phyloP scores from a whole-genome alignment of 148 eudicot genomes.

The Camellia sinensis region DNA sequence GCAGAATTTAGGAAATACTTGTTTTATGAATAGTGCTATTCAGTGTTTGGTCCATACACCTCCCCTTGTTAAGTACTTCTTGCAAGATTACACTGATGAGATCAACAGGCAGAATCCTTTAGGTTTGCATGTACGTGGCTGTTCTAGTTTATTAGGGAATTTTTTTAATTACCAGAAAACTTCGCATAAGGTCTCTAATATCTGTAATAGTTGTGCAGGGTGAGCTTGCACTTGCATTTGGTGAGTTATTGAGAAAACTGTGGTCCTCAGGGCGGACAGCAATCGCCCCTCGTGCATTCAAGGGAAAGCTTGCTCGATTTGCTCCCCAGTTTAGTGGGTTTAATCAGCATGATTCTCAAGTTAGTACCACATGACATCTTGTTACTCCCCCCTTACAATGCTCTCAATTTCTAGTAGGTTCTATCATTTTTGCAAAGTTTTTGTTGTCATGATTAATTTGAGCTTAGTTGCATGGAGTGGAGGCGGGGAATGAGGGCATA shows the following conservation, averaged over 20 bases:
- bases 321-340: constrained; percentile 99
- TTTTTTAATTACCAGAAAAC: not conserved
- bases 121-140: constrained; percentile 75
- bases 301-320: constrained; percentile 89
- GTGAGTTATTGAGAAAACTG: constrained; percentile 80
- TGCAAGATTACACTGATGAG: constrained; percentile 74
- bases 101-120: constrained; percentile 88
- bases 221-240: constrained; percentile 97
- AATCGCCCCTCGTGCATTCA: constrained; percentile 83
- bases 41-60: constrained; percentile 97
- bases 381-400: not conserved
- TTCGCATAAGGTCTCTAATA: constrained; percentile 13
- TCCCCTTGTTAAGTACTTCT: constrained; percentile 75
- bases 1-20: constrained; percentile 94
- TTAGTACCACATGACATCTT: constrained; percentile 25
- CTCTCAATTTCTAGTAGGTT: not conserved
- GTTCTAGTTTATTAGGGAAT: constrained; percentile 1
- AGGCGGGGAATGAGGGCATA: too few relatives aligned
- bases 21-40: constrained; percentile 96
- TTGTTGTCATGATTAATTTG: not conserved
- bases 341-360: constrained; percentile 99
- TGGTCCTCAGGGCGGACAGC: constrained; percentile 78
- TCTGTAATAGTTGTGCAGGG: constrained; percentile 55
- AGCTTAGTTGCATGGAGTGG: too few relatives aligned
- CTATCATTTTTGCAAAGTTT: not conserved